phyloP scores from a whole-genome alignment of 23 red algal genomes.

The Pyropia yezoensis region DNA sequence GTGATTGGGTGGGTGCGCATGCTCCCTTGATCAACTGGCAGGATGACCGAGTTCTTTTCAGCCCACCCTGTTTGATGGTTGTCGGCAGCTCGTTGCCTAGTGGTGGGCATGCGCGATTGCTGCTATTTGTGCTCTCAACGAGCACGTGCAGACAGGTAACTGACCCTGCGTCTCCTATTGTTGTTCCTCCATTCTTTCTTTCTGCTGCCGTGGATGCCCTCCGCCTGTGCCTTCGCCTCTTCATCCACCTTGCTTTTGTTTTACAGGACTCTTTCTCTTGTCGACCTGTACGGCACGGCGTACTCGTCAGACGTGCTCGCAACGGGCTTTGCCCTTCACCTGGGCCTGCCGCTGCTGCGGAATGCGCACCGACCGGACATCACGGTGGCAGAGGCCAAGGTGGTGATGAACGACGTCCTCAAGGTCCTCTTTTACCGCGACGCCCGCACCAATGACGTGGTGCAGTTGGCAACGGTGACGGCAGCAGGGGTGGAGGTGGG shows the following conservation, averaged over 20 bases:
- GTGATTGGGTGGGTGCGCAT: background rate
- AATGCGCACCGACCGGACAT: conserved; percentile 75
- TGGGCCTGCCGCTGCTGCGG: conserved; percentile 85
- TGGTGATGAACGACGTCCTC: conserved; percentile 40
- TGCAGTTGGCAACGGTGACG: conserved; percentile 69
- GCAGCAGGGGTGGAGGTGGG: conserved; percentile 50
- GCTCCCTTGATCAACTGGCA: background rate
- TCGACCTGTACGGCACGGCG: conserved; percentile 74
- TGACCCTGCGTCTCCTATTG: too few relatives aligned
- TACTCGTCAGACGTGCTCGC: conserved; percentile 78
- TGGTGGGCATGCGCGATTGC: too few relatives aligned
- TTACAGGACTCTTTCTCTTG: conserved; percentile 4
- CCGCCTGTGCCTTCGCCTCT: too few relatives aligned
- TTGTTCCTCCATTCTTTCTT: too few relatives aligned
- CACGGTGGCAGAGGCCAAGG: conserved; percentile 67
- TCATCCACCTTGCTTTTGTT: background rate
- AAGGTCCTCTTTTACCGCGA: conserved; percentile 96
- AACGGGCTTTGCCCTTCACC: conserved; percentile 72
- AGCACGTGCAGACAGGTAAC: too few relatives aligned
- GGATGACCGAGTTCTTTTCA: too few relatives aligned
- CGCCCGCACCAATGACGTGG: conserved; percentile 59
- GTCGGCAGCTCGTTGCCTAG: too few relatives aligned
- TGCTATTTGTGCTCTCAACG: too few relatives aligned
- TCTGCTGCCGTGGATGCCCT: too few relatives aligned
- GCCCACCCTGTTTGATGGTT: too few relatives aligned